phyloP scores from a whole-genome alignment of 139 green algal genomes.

The Volvox reticuliferus region DNA sequence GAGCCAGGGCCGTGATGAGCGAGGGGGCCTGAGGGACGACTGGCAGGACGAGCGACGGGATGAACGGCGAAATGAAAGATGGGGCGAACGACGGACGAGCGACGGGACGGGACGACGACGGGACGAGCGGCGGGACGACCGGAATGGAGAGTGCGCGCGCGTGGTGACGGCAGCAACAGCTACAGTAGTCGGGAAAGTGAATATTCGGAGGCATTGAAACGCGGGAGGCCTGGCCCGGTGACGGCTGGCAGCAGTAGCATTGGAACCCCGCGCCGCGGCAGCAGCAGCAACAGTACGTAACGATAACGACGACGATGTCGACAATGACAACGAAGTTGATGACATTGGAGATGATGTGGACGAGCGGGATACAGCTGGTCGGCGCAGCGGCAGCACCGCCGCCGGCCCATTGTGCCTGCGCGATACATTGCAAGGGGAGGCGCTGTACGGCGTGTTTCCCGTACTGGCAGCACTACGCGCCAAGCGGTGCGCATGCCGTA shows the following conservation, averaged over 20 bases:
- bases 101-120: neutral
- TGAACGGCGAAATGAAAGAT: neutral
- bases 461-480: slow-evolving; percentile 78
- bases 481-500: slow-evolving; percentile 31
- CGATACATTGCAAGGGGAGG: slow-evolving; percentile 58
- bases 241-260: neutral
- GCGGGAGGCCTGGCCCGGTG: too few relatives aligned
- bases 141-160: neutral
- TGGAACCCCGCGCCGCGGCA: neutral
- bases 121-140: neutral
- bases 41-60: neutral
- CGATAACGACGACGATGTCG: neutral
- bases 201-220: neutral
- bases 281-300: neutral
- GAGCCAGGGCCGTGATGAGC: neutral
- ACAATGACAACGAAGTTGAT: neutral
- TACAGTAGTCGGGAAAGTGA: neutral
- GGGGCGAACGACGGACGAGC: neutral
- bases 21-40: neutral
- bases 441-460: slow-evolving; percentile 85
- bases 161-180: neutral
- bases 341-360: neutral
- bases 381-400: neutral
- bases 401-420: neutral
- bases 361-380: neutral